Evolutionary conservation across 1,284 basidiomycete species (phyloP).

Genomic region (Phylloporus gajari): DNA sequence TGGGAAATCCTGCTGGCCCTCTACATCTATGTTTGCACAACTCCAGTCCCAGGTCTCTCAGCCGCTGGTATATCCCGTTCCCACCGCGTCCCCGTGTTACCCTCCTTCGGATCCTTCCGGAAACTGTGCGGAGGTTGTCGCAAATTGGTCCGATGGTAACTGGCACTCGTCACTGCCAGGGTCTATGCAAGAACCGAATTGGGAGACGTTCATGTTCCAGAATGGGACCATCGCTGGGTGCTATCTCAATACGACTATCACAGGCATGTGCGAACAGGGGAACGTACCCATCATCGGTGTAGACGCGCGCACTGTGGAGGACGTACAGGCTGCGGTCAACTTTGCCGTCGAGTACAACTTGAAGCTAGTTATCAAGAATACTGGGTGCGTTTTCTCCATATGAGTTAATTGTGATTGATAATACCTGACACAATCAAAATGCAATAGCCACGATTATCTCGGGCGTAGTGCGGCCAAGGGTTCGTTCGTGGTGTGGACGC

Average conservation of each 20-base stretch:
- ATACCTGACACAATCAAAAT: not conserved
- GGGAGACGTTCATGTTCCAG: not conserved
- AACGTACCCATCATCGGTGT: slow-evolving; percentile 30
- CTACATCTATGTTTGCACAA: slow-evolving; percentile 43
- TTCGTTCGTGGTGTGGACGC: slow-evolving; percentile 54
- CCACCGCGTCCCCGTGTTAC: slow-evolving; percentile 42
- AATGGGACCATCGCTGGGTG: slow-evolving; percentile 49
- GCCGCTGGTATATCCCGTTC: slow-evolving; percentile 34
- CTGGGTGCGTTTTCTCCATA: slow-evolving; percentile 47
- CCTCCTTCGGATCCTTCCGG: slow-evolving; percentile 26
- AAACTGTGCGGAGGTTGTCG: slow-evolving; percentile 41
- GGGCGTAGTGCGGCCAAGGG: slow-evolving; percentile 41
- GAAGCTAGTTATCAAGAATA: slow-evolving; percentile 60
- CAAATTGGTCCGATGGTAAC: slow-evolving; percentile 44
- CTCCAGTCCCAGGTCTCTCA: slow-evolving; percentile 45
- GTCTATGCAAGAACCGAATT: slow-evolving; percentile 46
- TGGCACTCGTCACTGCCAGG: slow-evolving; percentile 56
- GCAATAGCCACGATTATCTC: slow-evolving; percentile 48
- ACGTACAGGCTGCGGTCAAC: slow-evolving; percentile 50
- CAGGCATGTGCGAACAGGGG: slow-evolving; percentile 10
- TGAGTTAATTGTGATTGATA: not conserved
- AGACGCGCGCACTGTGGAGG: slow-evolving; percentile 45
- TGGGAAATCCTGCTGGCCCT: slow-evolving; percentile 53
- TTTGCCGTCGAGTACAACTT: slow-evolving; percentile 51
- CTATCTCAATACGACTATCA: slow-evolving; percentile 27